Evolutionary conservation across 169 alveolate species (phyloP).

Genomic region (Plasmodium malariae): DNA sequence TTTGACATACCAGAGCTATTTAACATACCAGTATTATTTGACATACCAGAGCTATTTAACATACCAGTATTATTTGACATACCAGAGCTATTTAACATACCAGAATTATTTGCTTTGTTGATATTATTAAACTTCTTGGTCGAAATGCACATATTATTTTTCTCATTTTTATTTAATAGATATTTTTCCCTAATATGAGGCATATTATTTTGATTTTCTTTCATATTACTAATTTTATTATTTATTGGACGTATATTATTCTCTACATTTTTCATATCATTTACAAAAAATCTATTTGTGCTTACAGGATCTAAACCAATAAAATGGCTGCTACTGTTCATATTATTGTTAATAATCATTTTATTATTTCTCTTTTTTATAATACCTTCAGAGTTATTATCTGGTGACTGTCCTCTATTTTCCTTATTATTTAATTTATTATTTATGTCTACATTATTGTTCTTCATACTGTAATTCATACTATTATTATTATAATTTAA

Average conservation of each 20-base stretch:
- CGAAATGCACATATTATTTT: conserved; percentile 23
- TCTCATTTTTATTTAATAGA: conserved; percentile 53
- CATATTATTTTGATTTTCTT: conserved; percentile 27
- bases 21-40: not conserved
- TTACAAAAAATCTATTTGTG: conserved; percentile 32
- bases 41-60: not conserved
- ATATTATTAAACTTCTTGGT: conserved; percentile 25
- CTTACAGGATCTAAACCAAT: conserved; percentile 14
- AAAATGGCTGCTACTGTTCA: conserved; percentile 36
- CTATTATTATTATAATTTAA: conserved; percentile 49
- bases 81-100: not conserved
- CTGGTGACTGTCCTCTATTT: conserved; percentile 5
- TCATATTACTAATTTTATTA: conserved; percentile 33
- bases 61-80: not conserved
- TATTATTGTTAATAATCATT: conserved; percentile 24
- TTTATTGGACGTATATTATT: conserved; percentile 23
- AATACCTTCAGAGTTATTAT: conserved; percentile 22
- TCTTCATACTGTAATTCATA: conserved; percentile 54
- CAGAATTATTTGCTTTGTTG: not conserved
- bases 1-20: not conserved
- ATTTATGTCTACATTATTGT: conserved; percentile 41
- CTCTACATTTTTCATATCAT: conserved; percentile 57
- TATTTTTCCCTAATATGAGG: conserved; percentile 46
- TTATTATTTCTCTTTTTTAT: conserved; percentile 11
- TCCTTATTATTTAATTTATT: conserved; percentile 20